These are phyloP conservation scores for Alternaria panax DNA, from an alignment of 2,329 filamentous ascomycete genomes.

Conservation along the genomic window DNA sequence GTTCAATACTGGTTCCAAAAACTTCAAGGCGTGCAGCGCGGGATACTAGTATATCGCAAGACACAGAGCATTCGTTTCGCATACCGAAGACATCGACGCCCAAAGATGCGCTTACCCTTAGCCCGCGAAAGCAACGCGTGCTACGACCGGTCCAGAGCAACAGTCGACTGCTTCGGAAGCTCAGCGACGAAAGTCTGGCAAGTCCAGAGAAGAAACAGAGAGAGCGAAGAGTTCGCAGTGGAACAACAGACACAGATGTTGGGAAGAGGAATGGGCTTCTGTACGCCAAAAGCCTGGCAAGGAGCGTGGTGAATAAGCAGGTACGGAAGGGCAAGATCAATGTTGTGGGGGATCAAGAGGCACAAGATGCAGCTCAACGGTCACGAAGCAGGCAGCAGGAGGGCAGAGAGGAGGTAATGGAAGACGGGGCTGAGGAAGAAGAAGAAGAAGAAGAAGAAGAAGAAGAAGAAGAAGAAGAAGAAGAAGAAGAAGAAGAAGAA, in stretches of 20 bases:
- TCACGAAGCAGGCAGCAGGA: constrained; percentile 9
- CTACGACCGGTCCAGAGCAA: constrained; percentile 45
- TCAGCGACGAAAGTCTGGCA: constrained; percentile 40
- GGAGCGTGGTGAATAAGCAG: constrained; percentile 35
- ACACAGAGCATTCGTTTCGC: constrained; percentile 33
- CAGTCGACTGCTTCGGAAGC: constrained; percentile 35
- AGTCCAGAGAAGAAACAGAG: constrained; percentile 37
- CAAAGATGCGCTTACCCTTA: constrained; percentile 23
- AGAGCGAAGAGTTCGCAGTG: constrained; percentile 24
- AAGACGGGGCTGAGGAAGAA: constrained; percentile 24
- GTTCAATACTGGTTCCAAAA: constrained; percentile 35
- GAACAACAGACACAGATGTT: constrained; percentile 24
- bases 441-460: too few species aligned
- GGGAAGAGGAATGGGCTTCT: constrained; percentile 24
- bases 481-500: constrained; percentile 15
- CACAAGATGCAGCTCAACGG: constrained; percentile 20
- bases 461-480: constrained; percentile 15
- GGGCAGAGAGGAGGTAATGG: constrained; percentile 13
- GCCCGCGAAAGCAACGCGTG: constrained; percentile 43
- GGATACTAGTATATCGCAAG: constrained; percentile 32
- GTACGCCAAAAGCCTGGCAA: constrained; percentile 42
- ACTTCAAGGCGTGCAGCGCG: constrained; percentile 34
- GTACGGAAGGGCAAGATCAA: constrained; percentile 23
- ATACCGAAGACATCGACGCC: constrained; percentile 27
- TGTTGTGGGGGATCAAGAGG: constrained; percentile 18